phyloP scores from a whole-genome alignment of 257 asterid species.

The Thymus mandschuricus region DNA sequence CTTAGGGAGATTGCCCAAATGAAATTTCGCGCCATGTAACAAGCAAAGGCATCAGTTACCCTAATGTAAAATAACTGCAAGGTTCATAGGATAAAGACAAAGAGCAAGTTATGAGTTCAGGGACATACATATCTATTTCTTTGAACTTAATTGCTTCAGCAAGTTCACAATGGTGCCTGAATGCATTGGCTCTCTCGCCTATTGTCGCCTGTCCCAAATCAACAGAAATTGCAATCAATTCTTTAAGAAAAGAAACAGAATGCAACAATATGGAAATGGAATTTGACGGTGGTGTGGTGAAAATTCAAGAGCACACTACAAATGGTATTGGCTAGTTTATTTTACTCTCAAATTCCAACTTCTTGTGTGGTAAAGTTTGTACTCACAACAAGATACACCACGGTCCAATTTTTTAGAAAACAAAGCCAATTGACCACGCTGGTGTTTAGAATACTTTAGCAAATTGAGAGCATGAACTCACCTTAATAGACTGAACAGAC shows the following conservation, averaged over 20 bases:
- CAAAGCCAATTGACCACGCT: neutral
- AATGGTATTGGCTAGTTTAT: neutral
- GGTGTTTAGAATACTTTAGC: neutral
- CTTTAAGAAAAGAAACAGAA: constrained; percentile 23
- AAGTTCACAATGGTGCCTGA: constrained; percentile 82
- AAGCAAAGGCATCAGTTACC: constrained; percentile 14
- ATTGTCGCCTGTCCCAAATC: constrained; percentile 75
- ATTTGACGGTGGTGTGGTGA: constrained; percentile 1
- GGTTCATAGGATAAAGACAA: constrained; percentile 23
- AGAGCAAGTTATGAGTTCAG: constrained; percentile 21
- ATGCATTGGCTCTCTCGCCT: constrained; percentile 86
- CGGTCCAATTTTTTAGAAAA: constrained; percentile 4
- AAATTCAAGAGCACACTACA: constrained; percentile 25
- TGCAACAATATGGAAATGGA: constrained; percentile 9
- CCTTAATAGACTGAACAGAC: constrained; percentile 97
- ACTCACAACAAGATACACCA: neutral
- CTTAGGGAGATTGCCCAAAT: neutral
- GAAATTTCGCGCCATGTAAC: constrained; percentile 8
- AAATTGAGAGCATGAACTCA: constrained; percentile 38
- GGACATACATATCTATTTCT: constrained; percentile 95
- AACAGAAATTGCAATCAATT: constrained; percentile 25
- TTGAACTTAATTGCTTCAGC: constrained; percentile 90
- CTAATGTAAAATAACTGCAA: constrained; percentile 16
- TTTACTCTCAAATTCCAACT: neutral
- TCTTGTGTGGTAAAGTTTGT: neutral